Percentiles rank a stretch among this genome's conserved stretches.
phyloP scores from a whole-genome alignment of 1,139 yeast species.

The Suhomyces wounanorum region DNA sequence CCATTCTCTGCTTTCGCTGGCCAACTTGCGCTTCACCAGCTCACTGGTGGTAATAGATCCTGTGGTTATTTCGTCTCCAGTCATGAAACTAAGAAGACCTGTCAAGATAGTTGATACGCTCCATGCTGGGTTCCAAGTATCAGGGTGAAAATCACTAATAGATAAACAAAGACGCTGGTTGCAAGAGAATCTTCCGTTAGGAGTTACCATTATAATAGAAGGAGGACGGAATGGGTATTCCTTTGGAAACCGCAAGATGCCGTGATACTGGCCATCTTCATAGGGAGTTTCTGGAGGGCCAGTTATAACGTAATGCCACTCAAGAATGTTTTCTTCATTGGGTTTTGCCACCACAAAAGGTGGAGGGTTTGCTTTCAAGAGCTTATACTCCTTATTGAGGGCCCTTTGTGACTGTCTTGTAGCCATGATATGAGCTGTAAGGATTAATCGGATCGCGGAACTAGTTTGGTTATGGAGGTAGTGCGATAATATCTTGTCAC shows the following conservation, averaged over 20 bases:
- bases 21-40: slow-evolving; percentile 38
- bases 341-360: slow-evolving; percentile 86
- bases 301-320: slow-evolving; percentile 76
- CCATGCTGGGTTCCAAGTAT: slow-evolving; percentile 96
- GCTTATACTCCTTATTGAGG: slow-evolving; percentile 77
- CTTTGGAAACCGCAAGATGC: slow-evolving; percentile 76
- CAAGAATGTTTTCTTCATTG: slow-evolving; percentile 53
- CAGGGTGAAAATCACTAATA: slow-evolving; percentile 93
- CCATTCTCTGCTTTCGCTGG: slow-evolving; percentile 62
- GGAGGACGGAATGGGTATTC: slow-evolving; percentile 96
- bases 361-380: slow-evolving; percentile 72
- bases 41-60: slow-evolving; percentile 43
- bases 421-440: slow-evolving; percentile 30
- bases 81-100: slow-evolving; percentile 88
- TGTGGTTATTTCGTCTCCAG: slow-evolving; percentile 46
- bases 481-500: neutral
- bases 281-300: slow-evolving; percentile 91
- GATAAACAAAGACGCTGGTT: slow-evolving; percentile 80
- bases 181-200: slow-evolving; percentile 78
- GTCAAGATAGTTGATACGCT: slow-evolving; percentile 82
- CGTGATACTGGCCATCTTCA: slow-evolving; percentile 86
- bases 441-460: neutral
- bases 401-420: slow-evolving; percentile 54
- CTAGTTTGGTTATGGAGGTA: neutral
- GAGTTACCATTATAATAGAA: slow-evolving; percentile 85